phyloP scores from a whole-genome alignment of 352 stramenopile genomes.

The Phytophthora citricola region DNA sequence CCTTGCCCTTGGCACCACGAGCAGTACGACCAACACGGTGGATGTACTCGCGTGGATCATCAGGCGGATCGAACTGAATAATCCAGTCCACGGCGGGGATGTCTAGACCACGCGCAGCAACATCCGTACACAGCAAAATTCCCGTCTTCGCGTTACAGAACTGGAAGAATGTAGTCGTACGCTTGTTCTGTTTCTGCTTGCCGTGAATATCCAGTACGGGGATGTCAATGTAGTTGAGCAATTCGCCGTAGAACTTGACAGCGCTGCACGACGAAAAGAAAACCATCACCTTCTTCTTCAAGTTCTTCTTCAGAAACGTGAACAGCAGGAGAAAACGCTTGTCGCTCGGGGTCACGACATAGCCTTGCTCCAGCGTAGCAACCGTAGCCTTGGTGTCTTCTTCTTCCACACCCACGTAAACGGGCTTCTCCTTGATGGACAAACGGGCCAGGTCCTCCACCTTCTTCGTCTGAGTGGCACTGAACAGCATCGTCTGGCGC shows the following conservation, averaged over 20 bases:
- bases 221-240: slow-evolving; percentile 99
- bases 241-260: slow-evolving; percentile 99
- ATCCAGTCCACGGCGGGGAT: slow-evolving; percentile 99
- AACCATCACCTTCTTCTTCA: slow-evolving; percentile 99
- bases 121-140: slow-evolving; percentile 99
- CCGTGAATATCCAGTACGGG: slow-evolving; percentile 99
- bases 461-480: slow-evolving; percentile 98
- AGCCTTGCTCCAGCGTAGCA: slow-evolving; percentile 96
- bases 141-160: slow-evolving; percentile 98
- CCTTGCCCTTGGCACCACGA: slow-evolving; percentile 89
- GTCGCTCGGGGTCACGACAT: slow-evolving; percentile 97
- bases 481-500: slow-evolving; percentile 99
- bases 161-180: slow-evolving; percentile 99
- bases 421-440: slow-evolving; percentile 95
- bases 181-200: slow-evolving; percentile 99
- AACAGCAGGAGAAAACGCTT: slow-evolving; percentile 99
- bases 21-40: slow-evolving; percentile 90
- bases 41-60: slow-evolving; percentile 99
- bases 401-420: slow-evolving; percentile 97
- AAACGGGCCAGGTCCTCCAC: slow-evolving; percentile 96
- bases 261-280: slow-evolving; percentile 93
- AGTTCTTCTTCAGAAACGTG: slow-evolving; percentile 99
- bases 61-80: slow-evolving; percentile 99
- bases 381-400: slow-evolving; percentile 93
- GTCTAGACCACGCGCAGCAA: slow-evolving; percentile 97